These are phyloP conservation scores for Paraurostyla sp. DNA, from an alignment of 73 alveolate genomes.

Conservation along the genomic window DNA sequence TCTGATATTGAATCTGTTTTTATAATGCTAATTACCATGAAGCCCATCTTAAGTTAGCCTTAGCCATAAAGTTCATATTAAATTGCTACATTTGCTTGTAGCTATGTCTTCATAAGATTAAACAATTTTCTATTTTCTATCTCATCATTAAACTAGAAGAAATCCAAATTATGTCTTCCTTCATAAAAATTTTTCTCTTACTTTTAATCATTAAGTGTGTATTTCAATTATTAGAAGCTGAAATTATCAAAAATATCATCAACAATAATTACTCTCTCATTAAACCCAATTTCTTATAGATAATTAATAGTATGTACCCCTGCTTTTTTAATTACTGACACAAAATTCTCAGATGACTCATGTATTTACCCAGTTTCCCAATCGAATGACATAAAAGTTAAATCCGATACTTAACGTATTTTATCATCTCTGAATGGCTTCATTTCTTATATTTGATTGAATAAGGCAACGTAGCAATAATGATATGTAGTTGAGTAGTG, in stretches of 20 bases:
- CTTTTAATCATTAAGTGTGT: neutral
- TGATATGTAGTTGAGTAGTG: conserved; percentile 14
- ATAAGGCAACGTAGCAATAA: conserved; percentile 12
- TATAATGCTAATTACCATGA: neutral
- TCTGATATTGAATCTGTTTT: too few species aligned
- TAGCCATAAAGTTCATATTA: neutral
- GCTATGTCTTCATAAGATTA: neutral
- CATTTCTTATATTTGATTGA: neutral
- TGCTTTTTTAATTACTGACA: neutral
- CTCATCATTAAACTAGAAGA: conserved; percentile 26
- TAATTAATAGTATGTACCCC: neutral
- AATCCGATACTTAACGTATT: neutral
- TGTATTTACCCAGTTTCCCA: neutral
- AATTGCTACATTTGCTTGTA: neutral
- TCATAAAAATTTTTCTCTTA: conserved; percentile 1
- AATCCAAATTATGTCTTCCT: neutral
- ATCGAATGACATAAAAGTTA: neutral
- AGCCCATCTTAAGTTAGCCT: neutral
- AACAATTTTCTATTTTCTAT: neutral
- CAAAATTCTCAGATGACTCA: conserved; percentile 19
- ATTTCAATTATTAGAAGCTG: neutral
- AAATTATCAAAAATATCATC: conserved; percentile 46
- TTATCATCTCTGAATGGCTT: conserved; percentile 46
- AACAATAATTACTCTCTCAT: neutral
- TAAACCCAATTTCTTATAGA: neutral